Base-by-base conservation (phyloP, 1,139 yeast genomes). In the Yamadazyma conglobata region DNA sequence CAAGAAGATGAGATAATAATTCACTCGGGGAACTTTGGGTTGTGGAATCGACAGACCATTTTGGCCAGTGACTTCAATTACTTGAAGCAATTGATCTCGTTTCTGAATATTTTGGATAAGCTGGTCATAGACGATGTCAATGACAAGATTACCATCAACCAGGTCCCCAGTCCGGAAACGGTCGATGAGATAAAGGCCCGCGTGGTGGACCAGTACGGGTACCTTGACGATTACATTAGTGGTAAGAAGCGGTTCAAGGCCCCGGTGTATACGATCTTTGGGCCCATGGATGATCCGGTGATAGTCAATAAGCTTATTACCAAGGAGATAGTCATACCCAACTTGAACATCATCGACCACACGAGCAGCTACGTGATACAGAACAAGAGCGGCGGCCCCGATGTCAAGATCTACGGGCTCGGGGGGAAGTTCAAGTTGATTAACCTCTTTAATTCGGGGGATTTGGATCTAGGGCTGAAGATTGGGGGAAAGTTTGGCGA, bases 1-100 rank as follows among this genome's bases (percentile, higher is more conserved):
- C 52, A 48, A 33, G 35, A 47, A 8, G 36, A 40, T 10, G 48
- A 53, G 24, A 56, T 40, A 17, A 70, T 84, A 19, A 61, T 84
- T 10, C 93, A 83, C 50, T 79, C 88, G 2, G 93, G 93, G 10
- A 81, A 80, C 43, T 83, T 84, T 58, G 94, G 94, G 10, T 81
- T 84, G 50, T 77, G 84, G 60, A 83, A 81, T 47, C 56, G 57
- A 21, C 70, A 69, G 11, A 75, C 85, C 21, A 64, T 81, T n/a
- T 43, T 43, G 13, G 59, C 72, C 39, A 73, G 79, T 33, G 79
- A 75, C 39, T 67, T 73, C 34, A 63, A 67, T 13, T 75, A 73
- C 43, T 48, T 75, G 29, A 71, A 83, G 38, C 87, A 79, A 44
- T 75, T 82, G 23, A 81, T 81, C 12, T 82, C 81, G 35, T 80